These are phyloP conservation scores for Eremothecium coryli DNA, from an alignment of 1,139 yeast genomes.

Conservation along the genomic window DNA sequence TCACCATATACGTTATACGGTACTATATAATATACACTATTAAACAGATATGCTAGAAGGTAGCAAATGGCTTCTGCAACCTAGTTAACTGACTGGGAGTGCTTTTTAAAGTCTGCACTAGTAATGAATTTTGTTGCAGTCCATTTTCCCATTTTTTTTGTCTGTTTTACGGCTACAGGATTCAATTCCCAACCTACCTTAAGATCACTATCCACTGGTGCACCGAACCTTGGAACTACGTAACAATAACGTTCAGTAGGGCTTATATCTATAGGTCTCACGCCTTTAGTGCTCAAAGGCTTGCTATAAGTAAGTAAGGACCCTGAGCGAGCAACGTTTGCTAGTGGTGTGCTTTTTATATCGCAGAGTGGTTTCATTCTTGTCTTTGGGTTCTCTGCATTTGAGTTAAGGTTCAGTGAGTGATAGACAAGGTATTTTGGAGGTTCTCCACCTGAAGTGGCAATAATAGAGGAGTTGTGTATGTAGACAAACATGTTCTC, in stretches of 20 bases:
- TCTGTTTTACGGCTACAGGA: constrained; percentile 68
- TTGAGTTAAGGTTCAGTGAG: constrained; percentile 41
- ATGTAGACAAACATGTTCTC: constrained; percentile 55
- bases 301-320: constrained; percentile 75
- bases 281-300: constrained; percentile 76
- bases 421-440: constrained; percentile 71
- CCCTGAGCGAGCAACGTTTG: constrained; percentile 67
- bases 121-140: constrained; percentile 30
- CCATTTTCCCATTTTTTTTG: constrained; percentile 54
- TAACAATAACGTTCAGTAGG: constrained; percentile 72
- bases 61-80: too few species aligned
- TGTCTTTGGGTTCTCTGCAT: constrained; percentile 38
- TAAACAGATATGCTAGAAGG: too few species aligned
- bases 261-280: constrained; percentile 62
- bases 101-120: constrained; percentile 19
- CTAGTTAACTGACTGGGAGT: too few species aligned
- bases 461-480: constrained; percentile 65
- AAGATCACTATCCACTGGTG: constrained; percentile 63
- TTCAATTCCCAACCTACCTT: constrained; percentile 92
- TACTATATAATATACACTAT: too few species aligned
- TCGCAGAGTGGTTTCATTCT: constrained; percentile 74
- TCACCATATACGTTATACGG: too few species aligned
- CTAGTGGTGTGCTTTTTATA: constrained; percentile 61
- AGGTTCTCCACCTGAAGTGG: constrained; percentile 45
- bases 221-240: constrained; percentile 87